Evolutionary conservation across 192 early-diverging fungal genomes (phyloP).

Genomic region (Coemansia sp.): DNA sequence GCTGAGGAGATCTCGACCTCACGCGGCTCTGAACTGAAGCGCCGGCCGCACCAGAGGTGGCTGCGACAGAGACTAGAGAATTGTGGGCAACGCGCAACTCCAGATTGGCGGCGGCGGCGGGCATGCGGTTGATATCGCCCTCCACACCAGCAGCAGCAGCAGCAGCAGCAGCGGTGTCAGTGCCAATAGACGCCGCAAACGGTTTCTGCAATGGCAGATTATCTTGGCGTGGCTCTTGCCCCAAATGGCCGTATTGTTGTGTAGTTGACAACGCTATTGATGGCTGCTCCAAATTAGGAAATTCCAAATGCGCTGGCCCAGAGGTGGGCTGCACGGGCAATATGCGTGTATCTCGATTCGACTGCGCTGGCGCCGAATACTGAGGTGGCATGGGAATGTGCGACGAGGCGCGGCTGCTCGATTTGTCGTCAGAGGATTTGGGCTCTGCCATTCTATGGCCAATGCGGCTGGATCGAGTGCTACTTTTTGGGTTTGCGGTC

Average conservation of each 20-base stretch:
- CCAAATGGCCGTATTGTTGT: conserved; percentile 3
- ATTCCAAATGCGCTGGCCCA: conserved; percentile 4
- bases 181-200: not conserved
- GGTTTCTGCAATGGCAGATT: not conserved
- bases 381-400: conserved; percentile 10
- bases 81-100: conserved; percentile 6
- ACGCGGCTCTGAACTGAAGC: conserved; percentile 3
- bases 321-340: not conserved
- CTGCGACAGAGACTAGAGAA: not conserved
- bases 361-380: conserved; percentile 3
- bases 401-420: conserved; percentile 12
- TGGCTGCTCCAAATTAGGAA: conserved; percentile 23
- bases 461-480: conserved; percentile 11
- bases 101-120: conserved; percentile 7
- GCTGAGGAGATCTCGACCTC: conserved; percentile 13
- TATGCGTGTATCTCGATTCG: not conserved
- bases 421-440: conserved; percentile 2
- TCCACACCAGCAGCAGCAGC: too few species aligned
- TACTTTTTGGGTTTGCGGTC: conserved; percentile 11
- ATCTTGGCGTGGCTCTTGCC: conserved; percentile 4
- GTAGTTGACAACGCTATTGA: conserved; percentile 14
- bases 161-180: not conserved
- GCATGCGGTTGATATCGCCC: conserved; percentile 4
- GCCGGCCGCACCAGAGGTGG: conserved; percentile 1
- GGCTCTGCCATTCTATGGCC: conserved; percentile 9